Base-by-base conservation (phyloP, 148 eudicot species). In the Spergularia marina region DNA sequence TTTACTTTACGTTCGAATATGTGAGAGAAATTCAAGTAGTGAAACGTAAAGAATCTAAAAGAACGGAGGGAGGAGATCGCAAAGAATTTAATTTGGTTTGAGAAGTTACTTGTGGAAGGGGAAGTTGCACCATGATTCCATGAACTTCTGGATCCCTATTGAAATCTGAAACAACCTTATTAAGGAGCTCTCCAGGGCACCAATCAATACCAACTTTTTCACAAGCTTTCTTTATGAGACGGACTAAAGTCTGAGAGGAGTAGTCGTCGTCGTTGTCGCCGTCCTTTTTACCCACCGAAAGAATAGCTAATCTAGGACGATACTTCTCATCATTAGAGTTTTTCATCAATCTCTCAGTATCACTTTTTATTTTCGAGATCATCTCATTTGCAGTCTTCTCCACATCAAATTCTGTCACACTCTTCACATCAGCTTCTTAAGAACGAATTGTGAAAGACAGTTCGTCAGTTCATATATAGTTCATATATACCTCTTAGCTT, bases 51-150 rank as follows among this genome's bases (percentile, higher is more conserved):
- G 49, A 44, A 44, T 30, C 20, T 8, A 18, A 20, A 72, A 16
- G 20, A 72, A 11, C 15, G 21, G 53, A 3, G 15, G 0, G 66
- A 60, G 56, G 16, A 25, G 53, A 11, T 30, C 36, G 36, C 17
- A 49, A 12, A 83, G 36, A 7, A 63, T 36, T 17, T 18, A 54
- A 44, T 53, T 49, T 34, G 71, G 62, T 72, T 59, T 40, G 2
- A 74, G 65, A 47, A 75, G 69, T 81, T 87, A 87, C 90, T 71
- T 78, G 12, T 17, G 91, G 89, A 21, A 88, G 83, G 8, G 91
- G 91, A 34, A 88, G 84, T 56, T 88, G 91, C 65, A 88, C 87
- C 75, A 84, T 80, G 70, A 85, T 69, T 23, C 88, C 91, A 65
- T 88, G 87, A 51, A 88, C 62, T 4, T 83, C 82, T 21, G 87